Percentiles rank a stretch among this genome's conserved stretches.
These are phyloP conservation scores for Diddensiella transvaalensis DNA, from an alignment of 805 yeast genomes.

Conservation along the genomic window DNA sequence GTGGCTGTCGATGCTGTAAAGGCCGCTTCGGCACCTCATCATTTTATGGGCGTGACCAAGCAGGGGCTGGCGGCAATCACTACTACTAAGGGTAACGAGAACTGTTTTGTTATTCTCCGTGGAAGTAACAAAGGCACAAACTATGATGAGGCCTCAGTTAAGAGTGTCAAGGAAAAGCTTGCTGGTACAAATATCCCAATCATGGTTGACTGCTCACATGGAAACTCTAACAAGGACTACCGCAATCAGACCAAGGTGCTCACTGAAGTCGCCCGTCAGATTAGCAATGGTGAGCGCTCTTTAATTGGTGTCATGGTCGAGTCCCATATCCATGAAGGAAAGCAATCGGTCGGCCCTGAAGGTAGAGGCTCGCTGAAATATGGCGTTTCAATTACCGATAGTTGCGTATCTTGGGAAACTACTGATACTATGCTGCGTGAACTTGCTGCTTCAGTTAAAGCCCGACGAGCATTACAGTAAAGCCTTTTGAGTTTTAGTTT, in stretches of 20 bases:
- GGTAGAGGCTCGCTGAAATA: slow-evolving; percentile 66
- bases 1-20: slow-evolving; percentile 93
- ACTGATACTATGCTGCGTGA: slow-evolving; percentile 77
- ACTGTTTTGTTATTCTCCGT: slow-evolving; percentile 90
- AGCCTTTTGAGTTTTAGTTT: too few relatives aligned
- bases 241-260: slow-evolving; percentile 95
- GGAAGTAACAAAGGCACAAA: slow-evolving; percentile 96
- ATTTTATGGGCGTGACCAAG: slow-evolving; percentile 95
- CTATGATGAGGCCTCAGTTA: slow-evolving; percentile 77
- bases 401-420: slow-evolving; percentile 89
- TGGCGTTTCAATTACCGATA: slow-evolving; percentile 97
- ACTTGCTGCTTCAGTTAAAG: slow-evolving; percentile 77
- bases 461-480: slow-evolving; percentile 49
- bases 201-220: slow-evolving; percentile 98
- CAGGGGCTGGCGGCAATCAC: slow-evolving; percentile 96
- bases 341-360: slow-evolving; percentile 71
- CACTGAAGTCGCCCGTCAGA: slow-evolving; percentile 73
- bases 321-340: slow-evolving; percentile 86
- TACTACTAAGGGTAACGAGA: slow-evolving; percentile 90
- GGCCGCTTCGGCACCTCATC: slow-evolving; percentile 90
- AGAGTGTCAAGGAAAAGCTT: slow-evolving; percentile 66
- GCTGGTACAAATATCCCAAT: slow-evolving; percentile 45
- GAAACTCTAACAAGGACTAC: slow-evolving; percentile 92
- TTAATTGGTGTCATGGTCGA: slow-evolving; percentile 96
- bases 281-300: slow-evolving; percentile 70